phyloP scores from a whole-genome alignment of 805 yeast genomes.

The Cyberlindnera xishuangbannaensis region DNA sequence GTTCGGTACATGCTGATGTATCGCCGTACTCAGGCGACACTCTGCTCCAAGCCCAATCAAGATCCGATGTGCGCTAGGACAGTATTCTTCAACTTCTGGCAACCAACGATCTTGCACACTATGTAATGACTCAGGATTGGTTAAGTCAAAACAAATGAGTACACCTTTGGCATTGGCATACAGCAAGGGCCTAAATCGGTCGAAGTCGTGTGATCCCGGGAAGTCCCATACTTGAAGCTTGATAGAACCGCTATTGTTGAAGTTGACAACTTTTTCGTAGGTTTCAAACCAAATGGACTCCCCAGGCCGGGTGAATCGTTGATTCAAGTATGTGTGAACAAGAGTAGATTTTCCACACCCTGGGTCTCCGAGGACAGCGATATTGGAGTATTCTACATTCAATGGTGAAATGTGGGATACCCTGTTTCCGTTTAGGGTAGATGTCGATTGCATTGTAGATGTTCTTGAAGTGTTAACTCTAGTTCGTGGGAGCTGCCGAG shows the following conservation, averaged over 20 bases:
- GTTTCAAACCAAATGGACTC: conserved; percentile 18
- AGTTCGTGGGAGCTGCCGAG: no score
- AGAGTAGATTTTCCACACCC: conserved; percentile 25
- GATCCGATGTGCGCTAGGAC: conserved; percentile 32
- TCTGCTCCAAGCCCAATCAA: conserved; percentile 36
- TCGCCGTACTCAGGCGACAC: conserved; percentile 26
- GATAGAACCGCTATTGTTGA: conserved; percentile 21
- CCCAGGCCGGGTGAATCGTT: conserved; percentile 7
- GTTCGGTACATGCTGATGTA: conserved; percentile 21
- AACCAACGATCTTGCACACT: conserved; percentile 36
- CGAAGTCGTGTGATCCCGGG: conserved; percentile 33
- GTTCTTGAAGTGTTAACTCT: neutral
- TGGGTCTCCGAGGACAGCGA: conserved; percentile 25
- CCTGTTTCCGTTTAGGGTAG: no score
- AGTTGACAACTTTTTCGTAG: conserved; percentile 15
- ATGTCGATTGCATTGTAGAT: no score
- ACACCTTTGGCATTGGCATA: conserved; percentile 35
- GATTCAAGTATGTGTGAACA: conserved; percentile 17
- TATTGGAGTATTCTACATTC: neutral
- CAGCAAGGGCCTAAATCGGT: conserved; percentile 37
- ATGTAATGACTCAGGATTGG: conserved; percentile 29
- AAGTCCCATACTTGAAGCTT: conserved; percentile 36
- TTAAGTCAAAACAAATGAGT: conserved; percentile 34
- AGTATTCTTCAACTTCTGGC: conserved; percentile 36
- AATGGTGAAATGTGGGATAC: neutral